These are phyloP conservation scores for Nicotiana obtusifolia DNA, from an alignment of 257 asterid species.

Conservation along the genomic window DNA sequence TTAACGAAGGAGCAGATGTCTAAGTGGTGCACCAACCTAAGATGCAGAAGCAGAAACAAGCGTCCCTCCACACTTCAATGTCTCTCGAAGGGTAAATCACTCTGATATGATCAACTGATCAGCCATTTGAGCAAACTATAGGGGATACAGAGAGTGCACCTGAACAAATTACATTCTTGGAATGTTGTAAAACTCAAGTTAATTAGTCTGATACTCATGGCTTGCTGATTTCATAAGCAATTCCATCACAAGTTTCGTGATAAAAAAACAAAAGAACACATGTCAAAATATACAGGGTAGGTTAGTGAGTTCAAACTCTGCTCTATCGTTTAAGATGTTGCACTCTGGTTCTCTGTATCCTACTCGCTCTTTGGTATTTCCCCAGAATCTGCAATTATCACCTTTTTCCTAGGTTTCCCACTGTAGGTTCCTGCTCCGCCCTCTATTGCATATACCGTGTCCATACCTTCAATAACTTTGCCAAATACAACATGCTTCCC, in stretches of 20 bases:
- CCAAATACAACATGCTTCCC: constrained; percentile 92
- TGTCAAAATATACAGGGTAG: not conserved
- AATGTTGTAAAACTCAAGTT: too few species aligned
- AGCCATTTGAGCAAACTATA: too few species aligned
- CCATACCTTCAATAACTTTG: constrained; percentile 93
- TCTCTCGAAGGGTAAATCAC: too few species aligned
- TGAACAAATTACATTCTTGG: too few species aligned
- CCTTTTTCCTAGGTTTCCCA: constrained; percentile 95
- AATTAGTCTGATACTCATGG: too few species aligned
- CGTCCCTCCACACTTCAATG: too few species aligned
- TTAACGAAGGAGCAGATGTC: too few species aligned
- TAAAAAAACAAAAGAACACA: not conserved
- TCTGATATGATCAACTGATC: too few species aligned
- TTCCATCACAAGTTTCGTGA: not conserved
- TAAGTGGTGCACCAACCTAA: too few species aligned
- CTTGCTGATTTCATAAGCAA: too few species aligned
- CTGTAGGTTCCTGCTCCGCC: constrained; percentile 97
- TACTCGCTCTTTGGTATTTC: constrained; percentile 87
- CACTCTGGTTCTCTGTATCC: constrained; percentile 50
- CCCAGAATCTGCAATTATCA: constrained; percentile 73
- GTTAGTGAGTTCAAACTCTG: constrained; percentile 11
- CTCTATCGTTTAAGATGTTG: constrained; percentile 8
- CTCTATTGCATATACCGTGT: constrained; percentile 84
- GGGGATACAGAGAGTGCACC: too few species aligned
- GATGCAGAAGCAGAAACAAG: too few species aligned